Evolutionary conservation across 1,284 basidiomycete genomes (phyloP), one percentile per base, ranked within the genome.

Genomic region (Rhodotorula sp.): DNA sequence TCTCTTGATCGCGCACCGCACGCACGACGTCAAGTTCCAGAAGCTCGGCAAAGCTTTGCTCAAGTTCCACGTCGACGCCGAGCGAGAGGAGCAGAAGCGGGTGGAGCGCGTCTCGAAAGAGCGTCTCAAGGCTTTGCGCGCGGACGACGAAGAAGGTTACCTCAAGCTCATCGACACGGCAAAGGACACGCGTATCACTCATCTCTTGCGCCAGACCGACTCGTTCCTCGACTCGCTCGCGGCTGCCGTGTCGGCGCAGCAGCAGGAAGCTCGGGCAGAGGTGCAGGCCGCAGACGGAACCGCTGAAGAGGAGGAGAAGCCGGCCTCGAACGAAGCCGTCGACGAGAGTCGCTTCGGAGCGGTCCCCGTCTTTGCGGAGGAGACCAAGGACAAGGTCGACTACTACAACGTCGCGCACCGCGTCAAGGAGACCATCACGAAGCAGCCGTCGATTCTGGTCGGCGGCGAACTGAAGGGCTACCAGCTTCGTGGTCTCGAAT

Each of bases 121-220:
- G 82, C 93, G 43, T 54, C 23, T 85, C 83, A 21, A 87, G 79
- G 97, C 97, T 29, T 88, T 99, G 76, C 95, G 96, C 84, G 92
- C 92, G 57, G 95, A 99, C 81, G 96, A 99, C 85, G 97, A 99
- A 85, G 97, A 98, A 82, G 96, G 93, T 26, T 99, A 99, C 82
- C 91, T 99, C 87, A 96, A 95, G 81, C 90, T 99, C 78, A 95
- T 99, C 79, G 97, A 99, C 83, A 97, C 96, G 52, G 97, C 96
- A 74, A 99, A 99, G 83, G 97, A 99, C 80, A 98, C 96, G 21
- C 91, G 97, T 84, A 99, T 99, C 83, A 97, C 95, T 0, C 97
- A 99, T 83, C 85, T 99, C 43, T 84, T 99, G 71, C 87, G 91
- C 64, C 96, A 99, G 84, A 99, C 97, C 21, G 96, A 99, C 79